phyloP scores from a whole-genome alignment of 2,329 filamentous ascomycete genomes.

The Aspergillus cejpii region DNA sequence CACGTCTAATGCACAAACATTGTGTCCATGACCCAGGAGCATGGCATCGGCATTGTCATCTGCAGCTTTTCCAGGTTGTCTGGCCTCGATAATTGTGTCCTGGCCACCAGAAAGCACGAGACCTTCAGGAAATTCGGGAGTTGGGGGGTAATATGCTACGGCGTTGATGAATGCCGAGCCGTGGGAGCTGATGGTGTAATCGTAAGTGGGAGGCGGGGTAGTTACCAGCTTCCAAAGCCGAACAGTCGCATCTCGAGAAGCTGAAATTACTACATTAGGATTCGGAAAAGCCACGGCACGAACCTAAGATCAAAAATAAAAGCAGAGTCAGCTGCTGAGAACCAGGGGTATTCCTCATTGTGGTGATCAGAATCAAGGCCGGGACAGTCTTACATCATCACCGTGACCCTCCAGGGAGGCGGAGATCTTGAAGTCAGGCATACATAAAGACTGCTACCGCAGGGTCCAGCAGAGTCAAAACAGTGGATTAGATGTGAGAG shows the following conservation, averaged over 20 bases:
- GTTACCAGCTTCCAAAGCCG: conserved; percentile 71
- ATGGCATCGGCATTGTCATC: conserved; percentile 77
- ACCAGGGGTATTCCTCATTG: conserved; percentile 6
- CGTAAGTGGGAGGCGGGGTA: conserved; percentile 62
- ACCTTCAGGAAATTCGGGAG: conserved; percentile 63
- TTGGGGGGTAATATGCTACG: conserved; percentile 67
- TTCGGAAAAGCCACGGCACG: conserved; percentile 75
- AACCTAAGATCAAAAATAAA: conserved; percentile 58
- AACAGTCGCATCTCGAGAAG: conserved; percentile 85
- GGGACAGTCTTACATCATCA: conserved; percentile 66
- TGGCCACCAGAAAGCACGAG: conserved; percentile 82
- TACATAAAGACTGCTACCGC: conserved; percentile 36
- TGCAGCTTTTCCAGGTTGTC: conserved; percentile 59
- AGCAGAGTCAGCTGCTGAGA: conserved; percentile 52
- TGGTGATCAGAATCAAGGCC: conserved; percentile 13
- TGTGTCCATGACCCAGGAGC: conserved; percentile 76
- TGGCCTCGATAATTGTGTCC: conserved; percentile 87
- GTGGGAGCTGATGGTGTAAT: conserved; percentile 69
- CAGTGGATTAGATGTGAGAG: neutral
- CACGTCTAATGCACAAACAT: conserved; percentile 80
- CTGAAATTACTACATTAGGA: conserved; percentile 67
- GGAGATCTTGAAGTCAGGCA: conserved; percentile 88
- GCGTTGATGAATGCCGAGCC: conserved; percentile 84
- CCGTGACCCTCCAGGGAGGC: conserved; percentile 83
- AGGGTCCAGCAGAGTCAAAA: conserved; percentile 1